Conservation (phyloP, 164 flowering plant species). For the Magnolia kwangsiensis region DNA sequence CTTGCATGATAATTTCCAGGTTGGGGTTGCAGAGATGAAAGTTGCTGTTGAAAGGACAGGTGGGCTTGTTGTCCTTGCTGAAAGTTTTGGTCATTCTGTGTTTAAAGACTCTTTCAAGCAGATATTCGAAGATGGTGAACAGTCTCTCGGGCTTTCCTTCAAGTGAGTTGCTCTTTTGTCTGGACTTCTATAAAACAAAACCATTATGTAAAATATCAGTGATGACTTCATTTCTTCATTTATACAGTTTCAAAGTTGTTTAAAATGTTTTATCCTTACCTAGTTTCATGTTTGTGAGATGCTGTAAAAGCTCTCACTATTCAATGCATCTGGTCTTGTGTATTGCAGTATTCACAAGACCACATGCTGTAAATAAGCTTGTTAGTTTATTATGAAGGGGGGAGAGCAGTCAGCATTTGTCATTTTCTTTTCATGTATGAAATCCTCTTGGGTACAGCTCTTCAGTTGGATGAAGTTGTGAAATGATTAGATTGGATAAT, state of each 20-base stretch:
- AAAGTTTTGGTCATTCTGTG: constrained; percentile 98
- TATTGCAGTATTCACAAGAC: too few species aligned
- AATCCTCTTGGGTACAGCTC: too few species aligned
- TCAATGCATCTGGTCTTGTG: too few species aligned
- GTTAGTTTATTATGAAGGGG: too few species aligned
- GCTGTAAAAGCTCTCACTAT: neutral
- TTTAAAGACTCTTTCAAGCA: constrained; percentile 93
- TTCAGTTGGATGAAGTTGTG: too few species aligned
- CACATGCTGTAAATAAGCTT: too few species aligned
- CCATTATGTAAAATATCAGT: too few species aligned
- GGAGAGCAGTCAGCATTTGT: too few species aligned
- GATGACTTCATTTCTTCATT: too few species aligned
- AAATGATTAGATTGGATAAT: too few species aligned
- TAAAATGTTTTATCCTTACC: neutral
- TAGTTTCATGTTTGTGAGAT: neutral
- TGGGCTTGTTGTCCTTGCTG: constrained; percentile 90
- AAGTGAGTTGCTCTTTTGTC: constrained; percentile 52
- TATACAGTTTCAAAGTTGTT: too few species aligned
- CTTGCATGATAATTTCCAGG: constrained; percentile 44
- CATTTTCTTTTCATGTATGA: too few species aligned
- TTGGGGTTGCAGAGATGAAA: constrained; percentile 98
- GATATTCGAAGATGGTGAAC: constrained; percentile 80
- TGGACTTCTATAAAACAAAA: neutral
- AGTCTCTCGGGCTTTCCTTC: constrained; percentile 85
- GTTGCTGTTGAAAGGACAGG: constrained; percentile 88